Evolutionary conservation across 768 basidiomycete species (phyloP).

Genomic region (Boletus rex-veris): DNA sequence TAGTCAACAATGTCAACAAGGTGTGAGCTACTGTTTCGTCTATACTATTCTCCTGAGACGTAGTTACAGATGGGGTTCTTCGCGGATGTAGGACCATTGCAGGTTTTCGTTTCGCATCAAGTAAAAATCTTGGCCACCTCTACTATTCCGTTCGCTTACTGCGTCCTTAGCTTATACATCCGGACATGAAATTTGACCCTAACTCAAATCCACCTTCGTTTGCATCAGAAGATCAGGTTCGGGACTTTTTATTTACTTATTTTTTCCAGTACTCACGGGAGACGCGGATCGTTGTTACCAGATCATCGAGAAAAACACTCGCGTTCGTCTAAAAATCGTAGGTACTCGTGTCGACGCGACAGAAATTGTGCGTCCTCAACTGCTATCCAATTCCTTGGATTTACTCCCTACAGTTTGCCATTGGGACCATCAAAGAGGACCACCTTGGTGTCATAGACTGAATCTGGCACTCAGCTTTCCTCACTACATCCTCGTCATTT

Average conservation of each 20-base stretch:
- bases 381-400: background rate
- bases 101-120: slow-evolving; percentile 94
- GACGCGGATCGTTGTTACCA: slow-evolving; percentile 23
- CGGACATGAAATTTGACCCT: slow-evolving; percentile 92
- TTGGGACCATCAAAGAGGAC: slow-evolving; percentile 97
- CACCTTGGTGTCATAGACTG: slow-evolving; percentile 91
- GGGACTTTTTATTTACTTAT: background rate
- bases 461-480: background rate
- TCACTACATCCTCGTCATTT: background rate
- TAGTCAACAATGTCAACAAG: slow-evolving; percentile 94
- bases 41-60: background rate
- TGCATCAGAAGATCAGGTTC: slow-evolving; percentile 83
- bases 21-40: slow-evolving; percentile 40
- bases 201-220: slow-evolving; percentile 97
- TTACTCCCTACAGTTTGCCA: slow-evolving; percentile 71
- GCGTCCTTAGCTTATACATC: slow-evolving; percentile 75
- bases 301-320: slow-evolving; percentile 93
- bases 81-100: slow-evolving; percentile 90
- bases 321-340: slow-evolving; percentile 94
- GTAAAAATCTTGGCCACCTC: slow-evolving; percentile 42
- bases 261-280: background rate
- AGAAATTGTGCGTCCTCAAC: slow-evolving; percentile 71
- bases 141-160: slow-evolving; percentile 1
- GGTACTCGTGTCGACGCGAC: slow-evolving; percentile 97
- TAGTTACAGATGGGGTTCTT: slow-evolving; percentile 91